phyloP scores from a whole-genome alignment of 106 monocot genomes.

The Agapanthus africanus region DNA sequence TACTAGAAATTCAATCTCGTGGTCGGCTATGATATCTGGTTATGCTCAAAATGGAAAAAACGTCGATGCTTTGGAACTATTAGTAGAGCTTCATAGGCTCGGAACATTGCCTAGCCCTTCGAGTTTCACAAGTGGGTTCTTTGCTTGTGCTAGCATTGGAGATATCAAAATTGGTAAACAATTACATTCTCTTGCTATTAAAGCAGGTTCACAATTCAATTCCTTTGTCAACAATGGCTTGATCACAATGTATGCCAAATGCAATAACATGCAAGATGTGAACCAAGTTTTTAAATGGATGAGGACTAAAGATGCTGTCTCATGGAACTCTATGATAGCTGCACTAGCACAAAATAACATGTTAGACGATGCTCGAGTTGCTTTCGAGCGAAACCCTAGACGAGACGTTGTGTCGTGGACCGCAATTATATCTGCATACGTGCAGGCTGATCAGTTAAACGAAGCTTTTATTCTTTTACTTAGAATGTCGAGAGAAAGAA shows the following conservation, averaged over 20 bases:
- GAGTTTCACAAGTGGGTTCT: conserved; percentile 46
- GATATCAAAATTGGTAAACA: conserved; percentile 48
- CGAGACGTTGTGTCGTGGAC: conserved; percentile 69
- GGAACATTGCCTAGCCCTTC: conserved; percentile 41
- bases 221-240: conserved; percentile 44
- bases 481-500: conserved; percentile 38
- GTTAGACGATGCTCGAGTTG: conserved; percentile 39
- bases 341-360: conserved; percentile 37
- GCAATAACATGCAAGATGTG: conserved; percentile 32
- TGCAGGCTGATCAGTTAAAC: conserved; percentile 33
- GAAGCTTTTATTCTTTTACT: conserved; percentile 43
- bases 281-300: conserved; percentile 34
- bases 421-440: conserved; percentile 58
- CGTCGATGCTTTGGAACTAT: conserved; percentile 43
- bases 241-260: conserved; percentile 66
- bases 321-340: conserved; percentile 62
- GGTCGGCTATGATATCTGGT: conserved; percentile 52
- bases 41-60: conserved; percentile 45
- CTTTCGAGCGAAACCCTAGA: conserved; percentile 47
- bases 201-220: conserved; percentile 54
- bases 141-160: conserved; percentile 47
- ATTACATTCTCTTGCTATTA: conserved; percentile 54
- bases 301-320: conserved; percentile 46
- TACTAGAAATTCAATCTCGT: conserved; percentile 35
- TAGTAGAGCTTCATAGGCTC: conserved; percentile 34